Base-by-base conservation (phyloP, 225 moss, liverwort and hornwort species). In the Polytrichum commune region DNA sequence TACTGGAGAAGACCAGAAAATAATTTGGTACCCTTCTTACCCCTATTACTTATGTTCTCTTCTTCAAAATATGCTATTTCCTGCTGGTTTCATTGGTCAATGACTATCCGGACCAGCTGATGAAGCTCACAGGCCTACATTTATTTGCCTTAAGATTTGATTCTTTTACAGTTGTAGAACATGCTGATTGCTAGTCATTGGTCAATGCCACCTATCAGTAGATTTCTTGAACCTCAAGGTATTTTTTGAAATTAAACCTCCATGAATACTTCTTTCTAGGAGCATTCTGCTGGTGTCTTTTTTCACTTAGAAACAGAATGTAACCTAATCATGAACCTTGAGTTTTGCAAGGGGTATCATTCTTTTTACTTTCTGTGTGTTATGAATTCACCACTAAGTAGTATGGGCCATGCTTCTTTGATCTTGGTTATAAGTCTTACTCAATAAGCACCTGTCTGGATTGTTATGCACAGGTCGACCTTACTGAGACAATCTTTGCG, bases 1-100 rank as follows among this genome's bases (percentile, higher is more conserved):
- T 90, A 90, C 76, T 87, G 79, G 82, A 73, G 58, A 54, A 29
- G 9, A 0, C 63, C 84, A 26, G 84, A 80, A 65, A 84, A 87
- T 67, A 87, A 90, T 74, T 69, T 90, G 90, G 90, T 90, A 78
- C 75, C 18, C 2, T 33, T 46, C 25, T 7, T 6, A 9, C n/a
- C 58, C 20, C 58, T 24, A 7, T 58, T 9, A 1, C 13, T 46
- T 13, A 46, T 46, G 46, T 46, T 16, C 46, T 46, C 16, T 38
- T 38, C 13, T 16, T 46, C 16, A 46, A 46, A 13, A 46, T 46
- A 16, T 46, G 4, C 16, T 46, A 46, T 16, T 46, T 46, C 46
- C 46, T 46, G 46, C 13, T 46, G 10, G 13, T 46, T 46, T 46
- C 46, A 46, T 46, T 46, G 46, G 16, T 46, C 13, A 46, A 46